phyloP scores from a whole-genome alignment of 345 rosid genomes.

The Melaleuca quinquenervia region DNA sequence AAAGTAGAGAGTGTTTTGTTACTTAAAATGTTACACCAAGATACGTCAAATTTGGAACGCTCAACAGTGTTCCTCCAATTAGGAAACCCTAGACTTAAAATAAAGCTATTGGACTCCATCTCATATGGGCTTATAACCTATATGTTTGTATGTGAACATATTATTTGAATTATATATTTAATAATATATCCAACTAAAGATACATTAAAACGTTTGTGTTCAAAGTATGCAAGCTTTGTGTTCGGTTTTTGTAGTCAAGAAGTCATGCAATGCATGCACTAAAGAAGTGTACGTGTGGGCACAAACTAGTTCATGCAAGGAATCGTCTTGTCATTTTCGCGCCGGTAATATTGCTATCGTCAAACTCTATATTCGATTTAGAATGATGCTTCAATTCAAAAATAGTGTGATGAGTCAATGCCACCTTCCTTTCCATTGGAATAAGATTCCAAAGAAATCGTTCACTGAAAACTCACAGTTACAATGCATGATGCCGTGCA shows the following conservation, averaged over 20 bases:
- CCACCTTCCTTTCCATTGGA: neutral
- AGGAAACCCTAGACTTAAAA: too few species aligned
- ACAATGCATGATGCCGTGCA: too few species aligned
- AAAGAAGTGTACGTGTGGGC: neutral
- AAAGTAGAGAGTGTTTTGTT: too few species aligned
- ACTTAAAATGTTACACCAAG: too few species aligned
- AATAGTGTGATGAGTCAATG: rapidly evolving
- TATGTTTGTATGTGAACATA: too few species aligned
- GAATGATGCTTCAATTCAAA: neutral
- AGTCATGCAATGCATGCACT: neutral
- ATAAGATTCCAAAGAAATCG: too few species aligned
- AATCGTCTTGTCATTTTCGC: neutral
- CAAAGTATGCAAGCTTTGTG: neutral
- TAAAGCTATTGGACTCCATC: too few species aligned
- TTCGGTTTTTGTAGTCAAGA: neutral
- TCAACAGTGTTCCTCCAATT: too few species aligned
- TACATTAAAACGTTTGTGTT: neutral
- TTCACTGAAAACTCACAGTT: too few species aligned
- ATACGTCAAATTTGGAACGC: too few species aligned
- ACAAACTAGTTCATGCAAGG: neutral
- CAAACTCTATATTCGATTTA: rapidly evolving
- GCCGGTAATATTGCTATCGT: rapidly evolving
- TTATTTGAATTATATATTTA: too few species aligned
- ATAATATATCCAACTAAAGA: neutral
- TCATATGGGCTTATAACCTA: too few species aligned